Evolutionary conservation across 2,329 filamentous ascomycete species (phyloP), one percentile per base, ranked within the genome.

Genomic region (Aspergillus costaricaensis): DNA sequence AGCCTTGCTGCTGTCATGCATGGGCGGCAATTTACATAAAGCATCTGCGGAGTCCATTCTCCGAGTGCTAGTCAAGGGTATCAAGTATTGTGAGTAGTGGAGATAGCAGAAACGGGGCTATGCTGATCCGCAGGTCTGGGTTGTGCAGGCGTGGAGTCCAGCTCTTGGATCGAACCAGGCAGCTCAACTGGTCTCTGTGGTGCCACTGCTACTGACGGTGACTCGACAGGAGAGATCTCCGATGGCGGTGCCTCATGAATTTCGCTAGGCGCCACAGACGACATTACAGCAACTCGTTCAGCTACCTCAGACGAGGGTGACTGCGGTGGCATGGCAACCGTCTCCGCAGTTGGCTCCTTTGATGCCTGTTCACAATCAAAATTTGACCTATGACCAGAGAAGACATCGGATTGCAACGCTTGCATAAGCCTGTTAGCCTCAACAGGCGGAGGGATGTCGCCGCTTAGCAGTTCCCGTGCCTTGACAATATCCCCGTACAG

Each of bases 401-500:
- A 57, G 6, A 51, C 43, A 59, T 91, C 84, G 41, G 91, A 91
- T 78, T 94, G 95, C 65, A 98, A 83, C 3, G 97, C 85, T 63
- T 83, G 85, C 85, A 96, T 90, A 47, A 99, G 85, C 8, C 92
- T 89, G 43, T 90, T 89, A 2, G 93, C 91, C 63, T 91, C 89
- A 0, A 89, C 86, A 1, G 95, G 93, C 0, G 92, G 85, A 21
- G 86, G 83, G 25, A 97, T 86, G 32, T 85, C 82, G 15, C 94
- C 95, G 57, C 85, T 86, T 21, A 98, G 85, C 39, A 98, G 84
- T 73, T 96, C 88, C 62, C 83, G 80, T n/a, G 94, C 93, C 4
- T 91, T 92, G 76, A 90, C 85, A 60, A 89, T 86, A 52, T 88
- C 85, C 60, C 91, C 90, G 76, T 99, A 99, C 58, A 98, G 84